These are phyloP conservation scores for Oropetium thomaeum DNA, from an alignment of 176 grass and related monocot genomes.

Conservation along the genomic window DNA sequence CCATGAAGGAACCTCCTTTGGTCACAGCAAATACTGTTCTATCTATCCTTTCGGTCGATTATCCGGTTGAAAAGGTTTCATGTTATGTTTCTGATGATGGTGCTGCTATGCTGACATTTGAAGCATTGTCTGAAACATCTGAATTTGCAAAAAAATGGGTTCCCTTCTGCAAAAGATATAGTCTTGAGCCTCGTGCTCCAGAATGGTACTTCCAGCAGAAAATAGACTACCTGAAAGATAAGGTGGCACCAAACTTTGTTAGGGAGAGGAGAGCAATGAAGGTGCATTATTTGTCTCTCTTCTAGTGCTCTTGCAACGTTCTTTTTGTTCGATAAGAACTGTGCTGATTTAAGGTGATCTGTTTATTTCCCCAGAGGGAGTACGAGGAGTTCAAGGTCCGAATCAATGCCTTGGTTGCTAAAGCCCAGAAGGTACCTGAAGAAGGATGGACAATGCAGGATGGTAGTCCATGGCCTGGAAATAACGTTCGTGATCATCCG, in stretches of 20 bases:
- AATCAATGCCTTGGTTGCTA: slow-evolving; percentile 92
- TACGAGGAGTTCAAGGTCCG: slow-evolving; percentile 93
- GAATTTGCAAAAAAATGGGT: slow-evolving; percentile 99
- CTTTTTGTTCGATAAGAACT: not conserved
- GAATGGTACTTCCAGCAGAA: slow-evolving; percentile 91
- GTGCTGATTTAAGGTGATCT: not conserved
- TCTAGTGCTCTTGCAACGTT: slow-evolving; percentile 16
- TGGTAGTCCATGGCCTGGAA: slow-evolving; percentile 90
- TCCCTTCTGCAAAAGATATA: slow-evolving; percentile 82
- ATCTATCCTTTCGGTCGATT: slow-evolving; percentile 84
- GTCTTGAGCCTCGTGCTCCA: slow-evolving; percentile 75
- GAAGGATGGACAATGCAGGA: slow-evolving; percentile 99
- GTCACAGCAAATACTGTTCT: slow-evolving; percentile 97
- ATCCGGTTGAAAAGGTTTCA: slow-evolving; percentile 85
- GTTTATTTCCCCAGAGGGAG: slow-evolving; percentile 58
- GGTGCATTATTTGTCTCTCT: slow-evolving; percentile 31
- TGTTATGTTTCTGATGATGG: slow-evolving; percentile 99
- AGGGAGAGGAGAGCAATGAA: slow-evolving; percentile 91
- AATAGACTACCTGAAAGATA: slow-evolving; percentile 93
- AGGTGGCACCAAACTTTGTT: slow-evolving; percentile 58
- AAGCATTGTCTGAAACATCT: slow-evolving; percentile 87
- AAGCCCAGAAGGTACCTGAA: slow-evolving; percentile 84
- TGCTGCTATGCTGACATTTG: slow-evolving; percentile 93
- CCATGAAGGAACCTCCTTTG: slow-evolving; percentile 78
- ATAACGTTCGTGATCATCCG: slow-evolving; percentile 87